Percentiles rank a stretch among this genome's conserved stretches.
These are phyloP conservation scores for Thalassiosira oceanica DNA, from an alignment of 352 stramenopile species.

Conservation along the genomic window DNA sequence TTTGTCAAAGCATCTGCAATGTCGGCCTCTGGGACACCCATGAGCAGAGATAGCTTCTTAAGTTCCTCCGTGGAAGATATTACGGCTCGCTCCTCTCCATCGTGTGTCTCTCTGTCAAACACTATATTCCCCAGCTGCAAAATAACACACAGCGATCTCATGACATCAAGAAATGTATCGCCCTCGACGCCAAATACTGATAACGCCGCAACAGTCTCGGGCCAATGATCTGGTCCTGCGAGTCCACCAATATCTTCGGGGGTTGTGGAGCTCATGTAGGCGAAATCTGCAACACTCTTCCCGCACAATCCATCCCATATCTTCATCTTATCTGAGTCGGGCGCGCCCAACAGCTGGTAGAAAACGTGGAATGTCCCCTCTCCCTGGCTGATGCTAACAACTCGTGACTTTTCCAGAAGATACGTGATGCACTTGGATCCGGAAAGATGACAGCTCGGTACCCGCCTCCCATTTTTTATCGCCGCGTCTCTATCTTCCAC, in stretches of 20 bases:
- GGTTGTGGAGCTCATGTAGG: conserved; percentile 60
- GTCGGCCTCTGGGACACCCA: conserved; percentile 53
- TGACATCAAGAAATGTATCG: conserved; percentile 85
- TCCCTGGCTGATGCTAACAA: conserved; percentile 90
- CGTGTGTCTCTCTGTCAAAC: conserved; percentile 82
- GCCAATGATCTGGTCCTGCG: conserved; percentile 65
- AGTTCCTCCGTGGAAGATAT: conserved; percentile 65
- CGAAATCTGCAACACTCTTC: conserved; percentile 54
- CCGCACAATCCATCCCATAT: conserved; percentile 75
- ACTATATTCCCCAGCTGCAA: conserved; percentile 90
- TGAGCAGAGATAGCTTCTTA: conserved; percentile 54
- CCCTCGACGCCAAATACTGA: conserved; percentile 86
- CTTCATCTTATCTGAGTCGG: conserved; percentile 60
- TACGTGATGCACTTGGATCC: conserved; percentile 86
- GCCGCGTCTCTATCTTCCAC: conserved; percentile 46
- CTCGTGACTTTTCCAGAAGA: conserved; percentile 93
- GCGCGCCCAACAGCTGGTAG: conserved; percentile 87
- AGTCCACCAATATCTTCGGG: conserved; percentile 64
- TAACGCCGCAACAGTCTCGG: conserved; percentile 86
- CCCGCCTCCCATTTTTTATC: conserved; percentile 10
- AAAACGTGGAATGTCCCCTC: conserved; percentile 99
- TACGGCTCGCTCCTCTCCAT: conserved; percentile 63
- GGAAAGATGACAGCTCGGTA: conserved; percentile 55
- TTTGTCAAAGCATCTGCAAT: conserved; percentile 73
- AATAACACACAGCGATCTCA: conserved; percentile 87